Evolutionary conservation across 1,284 basidiomycete species (phyloP).

Genomic region (Pseudomicrostroma phylloplanum): DNA sequence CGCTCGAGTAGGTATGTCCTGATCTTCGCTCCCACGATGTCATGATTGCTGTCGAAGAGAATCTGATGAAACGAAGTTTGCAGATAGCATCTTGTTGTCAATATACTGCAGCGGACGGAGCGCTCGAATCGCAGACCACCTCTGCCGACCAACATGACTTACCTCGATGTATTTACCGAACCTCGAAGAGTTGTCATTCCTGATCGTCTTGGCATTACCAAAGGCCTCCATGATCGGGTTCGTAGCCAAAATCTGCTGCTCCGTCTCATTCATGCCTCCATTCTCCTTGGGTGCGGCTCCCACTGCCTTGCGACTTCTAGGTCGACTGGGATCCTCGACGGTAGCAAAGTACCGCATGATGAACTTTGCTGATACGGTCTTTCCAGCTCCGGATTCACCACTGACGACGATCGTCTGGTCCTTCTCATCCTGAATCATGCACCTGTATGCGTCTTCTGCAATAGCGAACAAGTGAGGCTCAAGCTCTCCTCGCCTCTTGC

Average conservation of each 20-base stretch:
- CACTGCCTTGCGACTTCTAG: conserved; percentile 35
- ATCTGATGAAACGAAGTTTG: conserved; percentile 54
- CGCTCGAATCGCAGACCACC: too few relatives aligned
- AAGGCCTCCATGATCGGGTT: conserved; percentile 99
- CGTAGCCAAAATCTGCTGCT: conserved; percentile 92
- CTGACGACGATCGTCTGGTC: conserved; percentile 99
- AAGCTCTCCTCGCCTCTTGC: conserved; percentile 81
- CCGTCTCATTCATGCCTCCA: conserved; percentile 77
- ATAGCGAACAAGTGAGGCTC: conserved; percentile 99
- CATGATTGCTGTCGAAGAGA: conserved; percentile 86
- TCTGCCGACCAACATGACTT: conserved; percentile 26
- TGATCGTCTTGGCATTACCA: conserved; percentile 97
- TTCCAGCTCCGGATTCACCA: conserved; percentile 97
- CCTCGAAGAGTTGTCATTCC: conserved; percentile 97
- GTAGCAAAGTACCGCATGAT: conserved; percentile 99
- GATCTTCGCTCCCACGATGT: conserved; percentile 95
- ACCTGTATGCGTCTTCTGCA: conserved; percentile 96
- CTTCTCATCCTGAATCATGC: conserved; percentile 87
- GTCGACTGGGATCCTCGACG: conserved; percentile 72
- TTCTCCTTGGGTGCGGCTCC: conserved; percentile 13
- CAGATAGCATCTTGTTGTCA: too few relatives aligned
- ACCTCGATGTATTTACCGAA: conserved; percentile 99
- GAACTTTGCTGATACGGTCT: conserved; percentile 98
- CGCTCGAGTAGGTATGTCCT: conserved; percentile 93
- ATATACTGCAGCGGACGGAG: too few relatives aligned